Evolutionary conservation across 2,329 filamentous ascomycete species (phyloP).

Genomic region (Claviceps maximensis): DNA sequence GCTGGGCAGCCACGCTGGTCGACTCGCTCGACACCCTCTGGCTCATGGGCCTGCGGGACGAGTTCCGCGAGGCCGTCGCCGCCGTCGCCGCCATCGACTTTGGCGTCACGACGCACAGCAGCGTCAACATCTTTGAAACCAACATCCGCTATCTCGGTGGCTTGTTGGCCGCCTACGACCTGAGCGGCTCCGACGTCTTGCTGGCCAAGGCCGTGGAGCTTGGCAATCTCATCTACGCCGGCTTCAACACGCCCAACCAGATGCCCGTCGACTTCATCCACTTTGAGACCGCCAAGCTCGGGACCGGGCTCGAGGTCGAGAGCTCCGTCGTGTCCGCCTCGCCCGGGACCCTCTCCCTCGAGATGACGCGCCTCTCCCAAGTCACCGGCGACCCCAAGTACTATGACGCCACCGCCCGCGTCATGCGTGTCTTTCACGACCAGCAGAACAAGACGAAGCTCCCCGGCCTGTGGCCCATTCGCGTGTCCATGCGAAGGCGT

Average conservation of each 20-base stretch:
- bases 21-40: slow-evolving; percentile 58
- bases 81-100: slow-evolving; percentile 49
- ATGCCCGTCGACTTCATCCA: slow-evolving; percentile 43
- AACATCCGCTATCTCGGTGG: slow-evolving; percentile 60
- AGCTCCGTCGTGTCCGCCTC: slow-evolving; percentile 28
- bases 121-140: slow-evolving; percentile 57
- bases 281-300: slow-evolving; percentile 26
- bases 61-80: slow-evolving; percentile 51
- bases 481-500: slow-evolving; percentile 43
- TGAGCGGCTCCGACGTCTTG: slow-evolving; percentile 43
- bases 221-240: slow-evolving; percentile 49
- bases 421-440: slow-evolving; percentile 53
- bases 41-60: slow-evolving; percentile 54
- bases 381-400: slow-evolving; percentile 61
- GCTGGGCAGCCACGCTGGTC: slow-evolving; percentile 56
- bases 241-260: slow-evolving; percentile 55
- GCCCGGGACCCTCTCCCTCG: slow-evolving; percentile 54
- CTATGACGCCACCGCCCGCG: slow-evolving; percentile 55
- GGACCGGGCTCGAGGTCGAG: slow-evolving; percentile 21
- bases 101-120: slow-evolving; percentile 28
- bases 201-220: slow-evolving; percentile 50
- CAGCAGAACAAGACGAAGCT: slow-evolving; percentile 53
- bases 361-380: slow-evolving; percentile 61
- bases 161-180: slow-evolving; percentile 54
- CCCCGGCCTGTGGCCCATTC: slow-evolving; percentile 62